These are phyloP conservation scores for Suillus decipiens DNA, from an alignment of 768 basidiomycete species.

Conservation along the genomic window DNA sequence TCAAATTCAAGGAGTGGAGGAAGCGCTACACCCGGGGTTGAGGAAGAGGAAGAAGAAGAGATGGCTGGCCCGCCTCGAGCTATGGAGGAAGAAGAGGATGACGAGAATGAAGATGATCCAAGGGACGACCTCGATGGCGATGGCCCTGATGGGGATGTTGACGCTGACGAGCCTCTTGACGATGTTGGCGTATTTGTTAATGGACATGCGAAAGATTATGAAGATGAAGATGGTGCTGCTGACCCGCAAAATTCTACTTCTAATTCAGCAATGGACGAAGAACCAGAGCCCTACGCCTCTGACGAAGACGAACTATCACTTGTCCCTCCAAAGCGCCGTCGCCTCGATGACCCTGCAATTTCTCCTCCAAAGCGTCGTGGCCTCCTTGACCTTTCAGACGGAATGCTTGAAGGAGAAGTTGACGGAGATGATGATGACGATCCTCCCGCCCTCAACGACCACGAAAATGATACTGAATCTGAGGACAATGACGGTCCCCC, in stretches of 20 bases:
- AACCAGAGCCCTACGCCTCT: slow-evolving; percentile 11
- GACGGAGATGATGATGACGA: slow-evolving; percentile 22
- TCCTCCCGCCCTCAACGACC: slow-evolving; percentile 7
- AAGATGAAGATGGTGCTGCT: slow-evolving; percentile 17
- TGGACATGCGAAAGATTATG: slow-evolving; percentile 18
- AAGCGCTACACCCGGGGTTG: slow-evolving; percentile 35
- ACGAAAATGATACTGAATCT: slow-evolving; percentile 33
- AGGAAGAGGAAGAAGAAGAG: slow-evolving; percentile 45
- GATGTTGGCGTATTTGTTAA: neutral
- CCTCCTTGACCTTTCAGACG: neutral
- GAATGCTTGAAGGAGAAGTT: slow-evolving; percentile 10
- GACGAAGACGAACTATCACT: slow-evolving; percentile 6
- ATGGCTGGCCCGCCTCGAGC: slow-evolving; percentile 48
- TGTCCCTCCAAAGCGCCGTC: slow-evolving; percentile 1
- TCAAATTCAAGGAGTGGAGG: slow-evolving; percentile 50
- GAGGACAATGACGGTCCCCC: slow-evolving; percentile 26
- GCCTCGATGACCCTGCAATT: neutral
- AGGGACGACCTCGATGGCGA: slow-evolving; percentile 20
- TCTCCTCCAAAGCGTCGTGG: slow-evolving; percentile 4
- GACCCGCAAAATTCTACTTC: slow-evolving; percentile 10
- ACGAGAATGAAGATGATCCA: slow-evolving; percentile 20
- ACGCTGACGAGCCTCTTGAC: slow-evolving; percentile 9
- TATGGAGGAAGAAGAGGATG: slow-evolving; percentile 66
- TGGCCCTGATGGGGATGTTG: slow-evolving; percentile 16
- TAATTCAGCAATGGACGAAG: slow-evolving; percentile 8